Percentiles rank a stretch among this genome's conserved stretches.
These are phyloP conservation scores for Populus tremula DNA, from an alignment of 345 rosid species.

Conservation along the genomic window DNA sequence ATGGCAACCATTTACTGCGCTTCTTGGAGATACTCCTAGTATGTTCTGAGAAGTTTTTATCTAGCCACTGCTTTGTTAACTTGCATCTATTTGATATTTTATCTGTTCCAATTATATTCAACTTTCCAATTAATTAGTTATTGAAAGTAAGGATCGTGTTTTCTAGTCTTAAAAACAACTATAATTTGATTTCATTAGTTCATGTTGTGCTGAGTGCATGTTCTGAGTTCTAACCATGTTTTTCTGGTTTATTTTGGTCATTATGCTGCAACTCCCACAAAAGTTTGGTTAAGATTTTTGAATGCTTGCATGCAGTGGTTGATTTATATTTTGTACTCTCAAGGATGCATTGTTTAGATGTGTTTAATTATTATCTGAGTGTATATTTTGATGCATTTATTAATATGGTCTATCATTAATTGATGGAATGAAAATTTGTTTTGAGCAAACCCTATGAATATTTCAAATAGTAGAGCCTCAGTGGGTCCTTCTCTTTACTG, in stretches of 20 bases:
- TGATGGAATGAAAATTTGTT: neutral
- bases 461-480: neutral
- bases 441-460: neutral
- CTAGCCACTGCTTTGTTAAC: neutral
- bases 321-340: neutral
- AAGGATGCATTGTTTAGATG: neutral
- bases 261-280: neutral
- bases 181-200: neutral
- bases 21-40: conserved; percentile 71
- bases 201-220: neutral
- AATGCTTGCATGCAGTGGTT: neutral
- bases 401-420: neutral
- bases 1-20: conserved; percentile 89
- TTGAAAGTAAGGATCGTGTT: neutral
- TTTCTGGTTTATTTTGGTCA: neutral
- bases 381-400: neutral
- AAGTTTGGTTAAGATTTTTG: neutral
- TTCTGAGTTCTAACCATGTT: neutral
- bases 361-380: neutral
- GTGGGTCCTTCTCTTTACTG: neutral
- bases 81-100: neutral
- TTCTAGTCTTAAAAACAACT: neutral
- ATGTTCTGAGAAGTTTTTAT: conserved; percentile 20
- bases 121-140: neutral
- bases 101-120: neutral